Base-by-base conservation (phyloP, 805 yeast genomes). In the Candida ipomoeae region DNA sequence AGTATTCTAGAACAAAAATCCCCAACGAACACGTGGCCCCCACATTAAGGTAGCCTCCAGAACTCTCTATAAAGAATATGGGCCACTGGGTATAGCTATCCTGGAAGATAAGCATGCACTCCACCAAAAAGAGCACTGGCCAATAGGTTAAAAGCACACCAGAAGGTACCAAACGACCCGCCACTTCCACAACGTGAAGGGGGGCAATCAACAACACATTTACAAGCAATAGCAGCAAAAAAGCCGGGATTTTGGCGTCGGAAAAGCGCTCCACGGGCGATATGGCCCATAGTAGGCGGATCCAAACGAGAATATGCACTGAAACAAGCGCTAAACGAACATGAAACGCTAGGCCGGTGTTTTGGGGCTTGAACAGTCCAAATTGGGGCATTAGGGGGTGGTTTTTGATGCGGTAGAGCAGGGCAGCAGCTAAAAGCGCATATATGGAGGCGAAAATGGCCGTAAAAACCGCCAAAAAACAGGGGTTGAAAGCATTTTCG, bases 111-210 rank as follows among this genome's bases (percentile, higher is more conserved):
- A 66, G 46, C 14, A 54, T 48, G 2, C 50, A 10, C 41, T 63
- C 62, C 11, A 66, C 34, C 5, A 62, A 5, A 2, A 54, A 48
- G 10, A 61, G 44, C 13, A 55, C 21, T 8, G 70, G 36, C 82
- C 82, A 78, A 55, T 64, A 78, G 17, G 73, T 53, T 8, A 76
- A 57, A 21, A 74, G 54, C 0, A 76, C 64, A 2, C 73, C 76
- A 29, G 64, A 60, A 13, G 75, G 75, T 2, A 69, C 61, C 0
- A 70, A 57, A 1, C 68, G 64, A 42, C 71, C 66, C 41, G 73
- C 66, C 7, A 71, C 66, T 54, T 81, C 85, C 15, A 77, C 50
- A 7, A 66, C 48, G 39, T 77, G 78, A 11, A 80, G 58, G 0
- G 82, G 82, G 1, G 72, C 41, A 1, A 75, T 66, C 58, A 44